Evolutionary conservation across 345 rosid genomes (phyloP).

Genomic region (Cardamine chenopodiifolia): DNA sequence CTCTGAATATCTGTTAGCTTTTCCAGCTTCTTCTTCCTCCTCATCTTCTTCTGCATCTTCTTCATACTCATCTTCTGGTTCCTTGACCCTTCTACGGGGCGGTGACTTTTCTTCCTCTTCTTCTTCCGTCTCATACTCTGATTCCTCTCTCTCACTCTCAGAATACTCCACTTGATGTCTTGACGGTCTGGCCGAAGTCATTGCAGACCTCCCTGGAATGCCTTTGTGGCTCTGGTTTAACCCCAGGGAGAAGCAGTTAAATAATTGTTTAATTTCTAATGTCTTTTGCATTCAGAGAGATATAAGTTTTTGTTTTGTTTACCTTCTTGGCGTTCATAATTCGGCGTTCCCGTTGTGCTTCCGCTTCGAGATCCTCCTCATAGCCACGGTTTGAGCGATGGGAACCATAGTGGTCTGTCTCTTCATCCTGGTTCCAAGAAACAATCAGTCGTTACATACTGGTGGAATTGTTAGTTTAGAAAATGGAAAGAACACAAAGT

Average conservation of each 20-base stretch:
- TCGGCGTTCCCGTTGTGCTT: constrained; percentile 86
- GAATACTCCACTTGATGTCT: constrained; percentile 78
- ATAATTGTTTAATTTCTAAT: neutral
- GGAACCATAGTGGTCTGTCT: constrained; percentile 74
- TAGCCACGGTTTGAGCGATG: constrained; percentile 74
- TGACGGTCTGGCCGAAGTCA: constrained; percentile 55
- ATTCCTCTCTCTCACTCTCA: constrained; percentile 90
- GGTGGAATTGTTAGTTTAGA: constrained; percentile 7
- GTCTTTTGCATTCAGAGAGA: neutral
- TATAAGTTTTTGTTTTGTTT: neutral
- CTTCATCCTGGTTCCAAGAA: constrained; percentile 71
- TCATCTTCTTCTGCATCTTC: constrained; percentile 78
- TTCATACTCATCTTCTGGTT: constrained; percentile 78
- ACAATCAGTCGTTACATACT: constrained; percentile 23
- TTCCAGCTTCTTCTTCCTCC: constrained; percentile 49
- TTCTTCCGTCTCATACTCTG: constrained; percentile 93
- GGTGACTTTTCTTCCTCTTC: constrained; percentile 70
- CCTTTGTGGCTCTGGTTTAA: constrained; percentile 68
- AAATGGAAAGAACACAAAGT: constrained; percentile 26
- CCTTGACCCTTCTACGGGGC: constrained; percentile 63
- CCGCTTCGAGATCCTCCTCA: constrained; percentile 93
- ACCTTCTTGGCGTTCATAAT: constrained; percentile 98
- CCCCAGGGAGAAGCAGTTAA: constrained; percentile 12
- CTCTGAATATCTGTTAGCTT: constrained; percentile 62
- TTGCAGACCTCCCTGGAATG: constrained; percentile 61